Percentiles rank a stretch among this genome's conserved stretches.
Conservation (phyloP, 371 early-diverging fungal genomes). For the Capniomyces stellatus region DNA sequence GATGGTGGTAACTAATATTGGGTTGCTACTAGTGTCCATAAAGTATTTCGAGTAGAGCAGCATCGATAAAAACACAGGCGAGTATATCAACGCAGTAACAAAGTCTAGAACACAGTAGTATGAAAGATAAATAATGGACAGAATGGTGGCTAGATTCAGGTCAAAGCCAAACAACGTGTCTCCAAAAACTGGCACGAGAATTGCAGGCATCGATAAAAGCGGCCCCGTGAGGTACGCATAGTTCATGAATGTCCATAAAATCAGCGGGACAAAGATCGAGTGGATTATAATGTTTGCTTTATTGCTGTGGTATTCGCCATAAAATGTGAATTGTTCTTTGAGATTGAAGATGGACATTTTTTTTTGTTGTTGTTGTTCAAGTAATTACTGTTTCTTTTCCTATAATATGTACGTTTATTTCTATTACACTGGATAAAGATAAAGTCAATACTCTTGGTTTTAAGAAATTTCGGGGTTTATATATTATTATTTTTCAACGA, state of each 20-base stretch:
- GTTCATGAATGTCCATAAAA: constrained; percentile 69
- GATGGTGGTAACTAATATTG: constrained; percentile 29
- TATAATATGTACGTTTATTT: too few species aligned
- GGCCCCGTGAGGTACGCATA: constrained; percentile 37
- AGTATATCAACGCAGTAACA: constrained; percentile 37
- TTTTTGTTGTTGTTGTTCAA: too few species aligned
- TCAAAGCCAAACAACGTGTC: constrained; percentile 1
- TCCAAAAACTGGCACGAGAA: not conserved
- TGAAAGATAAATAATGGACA: constrained; percentile 29
- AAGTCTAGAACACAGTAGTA: constrained; percentile 73
- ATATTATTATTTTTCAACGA: too few species aligned
- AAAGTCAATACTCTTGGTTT: too few species aligned
- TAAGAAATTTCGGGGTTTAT: too few species aligned
- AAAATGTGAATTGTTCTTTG: constrained; percentile 51
- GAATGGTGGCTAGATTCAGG: constrained; percentile 35
- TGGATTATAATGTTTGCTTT: constrained; percentile 64
- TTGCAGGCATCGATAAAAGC: constrained; percentile 11
- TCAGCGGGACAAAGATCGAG: constrained; percentile 75
- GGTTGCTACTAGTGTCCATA: constrained; percentile 27
- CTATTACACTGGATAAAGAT: too few species aligned
- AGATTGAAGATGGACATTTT: constrained; percentile 36
- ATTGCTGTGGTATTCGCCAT: constrained; percentile 65
- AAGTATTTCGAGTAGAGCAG: constrained; percentile 39
- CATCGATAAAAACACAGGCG: constrained; percentile 40
- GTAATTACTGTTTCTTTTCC: too few species aligned